Evolutionary conservation across 768 basidiomycete genomes (phyloP).

Genomic region (Lentinula lateritia): DNA sequence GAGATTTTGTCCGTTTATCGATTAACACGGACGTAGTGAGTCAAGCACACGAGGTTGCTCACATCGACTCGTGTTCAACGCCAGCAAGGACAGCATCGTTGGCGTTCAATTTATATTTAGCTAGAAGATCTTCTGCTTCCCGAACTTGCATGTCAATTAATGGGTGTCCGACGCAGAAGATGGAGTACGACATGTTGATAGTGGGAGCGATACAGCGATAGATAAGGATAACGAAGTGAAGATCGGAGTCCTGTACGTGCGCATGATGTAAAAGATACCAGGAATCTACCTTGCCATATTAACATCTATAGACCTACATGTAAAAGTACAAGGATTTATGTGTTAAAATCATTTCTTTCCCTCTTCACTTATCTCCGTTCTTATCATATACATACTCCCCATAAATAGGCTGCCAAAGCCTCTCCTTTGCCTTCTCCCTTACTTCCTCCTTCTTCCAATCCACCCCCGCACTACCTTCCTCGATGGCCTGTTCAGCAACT

Average conservation of each 20-base stretch:
- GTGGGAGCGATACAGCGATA: not conserved
- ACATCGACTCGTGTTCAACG: conserved; percentile 66
- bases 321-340: too few relatives aligned
- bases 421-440: conserved; percentile 40
- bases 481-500: conserved; percentile 72
- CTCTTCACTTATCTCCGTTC: conserved; percentile 33
- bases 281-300: not conserved
- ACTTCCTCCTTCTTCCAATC: conserved; percentile 57
- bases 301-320: too few relatives aligned
- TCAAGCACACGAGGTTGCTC: conserved; percentile 14
- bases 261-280: too few relatives aligned
- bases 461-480: conserved; percentile 61
- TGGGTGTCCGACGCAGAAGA: conserved; percentile 72
- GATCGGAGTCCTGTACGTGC: not conserved
- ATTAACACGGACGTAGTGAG: not conserved
- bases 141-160: conserved; percentile 72
- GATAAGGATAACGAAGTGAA: not conserved
- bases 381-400: conserved; percentile 58
- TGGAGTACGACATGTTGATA: conserved; percentile 22
- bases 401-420: conserved; percentile 65
- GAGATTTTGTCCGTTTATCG: not conserved
- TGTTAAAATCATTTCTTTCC: not conserved
- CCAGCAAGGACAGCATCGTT: conserved; percentile 77
- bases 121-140: conserved; percentile 56
- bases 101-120: conserved; percentile 66